phyloP scores from a whole-genome alignment of 805 yeast species.

The Kurtzmaniella fragi region DNA sequence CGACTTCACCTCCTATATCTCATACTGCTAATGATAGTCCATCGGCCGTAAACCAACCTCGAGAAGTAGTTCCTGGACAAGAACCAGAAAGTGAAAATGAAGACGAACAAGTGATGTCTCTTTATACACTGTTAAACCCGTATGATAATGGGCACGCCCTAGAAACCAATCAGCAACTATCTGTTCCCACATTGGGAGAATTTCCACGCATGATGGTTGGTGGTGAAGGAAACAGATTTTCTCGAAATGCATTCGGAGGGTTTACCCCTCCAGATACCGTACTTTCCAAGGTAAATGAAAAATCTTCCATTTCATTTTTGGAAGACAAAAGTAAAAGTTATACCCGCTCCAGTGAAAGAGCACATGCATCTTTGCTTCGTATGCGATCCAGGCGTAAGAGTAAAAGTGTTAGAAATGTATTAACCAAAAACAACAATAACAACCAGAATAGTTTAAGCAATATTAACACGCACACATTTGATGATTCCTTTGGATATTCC shows the following conservation, averaged over 20 bases:
- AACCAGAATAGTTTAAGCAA: slow-evolving; percentile 6
- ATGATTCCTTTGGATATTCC: background rate
- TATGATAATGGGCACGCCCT: background rate
- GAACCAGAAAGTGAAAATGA: slow-evolving; percentile 40
- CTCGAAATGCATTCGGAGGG: slow-evolving; percentile 12
- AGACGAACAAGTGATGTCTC: slow-evolving; percentile 66
- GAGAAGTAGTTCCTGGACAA: too few relatives aligned
- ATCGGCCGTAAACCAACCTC: too few relatives aligned
- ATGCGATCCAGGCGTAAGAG: slow-evolving; percentile 56
- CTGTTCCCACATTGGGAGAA: slow-evolving; percentile 40
- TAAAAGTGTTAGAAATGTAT: slow-evolving; percentile 29
- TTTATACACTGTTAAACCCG: slow-evolving; percentile 50
- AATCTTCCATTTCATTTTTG: slow-evolving; percentile 10
- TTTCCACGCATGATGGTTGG: slow-evolving; percentile 33
- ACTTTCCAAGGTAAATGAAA: slow-evolving; percentile 4
- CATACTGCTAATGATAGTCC: too few relatives aligned
- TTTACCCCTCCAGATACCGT: slow-evolving; percentile 8
- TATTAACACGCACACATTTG: slow-evolving; percentile 18
- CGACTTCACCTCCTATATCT: too few relatives aligned
- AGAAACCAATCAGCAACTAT: slow-evolving; percentile 8
- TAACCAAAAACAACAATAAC: slow-evolving; percentile 13
- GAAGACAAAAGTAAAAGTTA: slow-evolving; percentile 25
- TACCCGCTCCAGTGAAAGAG: slow-evolving; percentile 50
- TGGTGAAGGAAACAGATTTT: slow-evolving; percentile 18
- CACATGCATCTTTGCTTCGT: slow-evolving; percentile 59